These are phyloP conservation scores for Phytophthora nicotianae DNA, from an alignment of 352 stramenopile species.

Conservation along the genomic window DNA sequence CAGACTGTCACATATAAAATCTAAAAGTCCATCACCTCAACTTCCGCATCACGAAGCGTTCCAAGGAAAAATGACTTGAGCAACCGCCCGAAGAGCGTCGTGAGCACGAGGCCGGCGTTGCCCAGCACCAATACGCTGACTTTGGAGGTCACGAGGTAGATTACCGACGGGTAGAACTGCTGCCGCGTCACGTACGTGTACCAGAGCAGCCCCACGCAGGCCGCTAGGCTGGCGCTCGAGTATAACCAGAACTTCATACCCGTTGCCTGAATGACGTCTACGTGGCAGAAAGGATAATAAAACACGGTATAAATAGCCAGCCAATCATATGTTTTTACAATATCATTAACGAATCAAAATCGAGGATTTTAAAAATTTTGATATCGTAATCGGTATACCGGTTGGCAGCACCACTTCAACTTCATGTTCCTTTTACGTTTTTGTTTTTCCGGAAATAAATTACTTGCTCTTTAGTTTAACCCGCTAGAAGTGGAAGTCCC, in stretches of 20 bases:
- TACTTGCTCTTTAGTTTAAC: neutral
- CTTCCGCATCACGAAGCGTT: slow-evolving; percentile 78
- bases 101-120: slow-evolving; percentile 93
- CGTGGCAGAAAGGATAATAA: slow-evolving; percentile 31
- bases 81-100: slow-evolving; percentile 79
- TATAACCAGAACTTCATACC: slow-evolving; percentile 91
- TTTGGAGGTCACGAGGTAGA: slow-evolving; percentile 98
- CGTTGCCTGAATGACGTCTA: slow-evolving; percentile 10
- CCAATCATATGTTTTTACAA: slow-evolving; percentile 26
- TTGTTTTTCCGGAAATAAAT: neutral
- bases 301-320: slow-evolving; percentile 2
- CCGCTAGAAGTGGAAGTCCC: slow-evolving; percentile 55
- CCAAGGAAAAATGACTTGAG: slow-evolving; percentile 90
- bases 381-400: neutral
- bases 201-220: slow-evolving; percentile 83
- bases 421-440: neutral
- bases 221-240: slow-evolving; percentile 80
- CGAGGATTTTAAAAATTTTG: neutral
- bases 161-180: slow-evolving; percentile 97
- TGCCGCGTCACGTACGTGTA: slow-evolving; percentile 96
- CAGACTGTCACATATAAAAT: slow-evolving; percentile 9
- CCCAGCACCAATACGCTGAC: slow-evolving; percentile 95
- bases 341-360: slow-evolving; percentile 1
- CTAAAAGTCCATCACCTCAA: slow-evolving; percentile 55
- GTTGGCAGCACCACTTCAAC: neutral